Conservation (phyloP, 192 early-diverging fungal species). For the Lobosporangium transversale region DNA sequence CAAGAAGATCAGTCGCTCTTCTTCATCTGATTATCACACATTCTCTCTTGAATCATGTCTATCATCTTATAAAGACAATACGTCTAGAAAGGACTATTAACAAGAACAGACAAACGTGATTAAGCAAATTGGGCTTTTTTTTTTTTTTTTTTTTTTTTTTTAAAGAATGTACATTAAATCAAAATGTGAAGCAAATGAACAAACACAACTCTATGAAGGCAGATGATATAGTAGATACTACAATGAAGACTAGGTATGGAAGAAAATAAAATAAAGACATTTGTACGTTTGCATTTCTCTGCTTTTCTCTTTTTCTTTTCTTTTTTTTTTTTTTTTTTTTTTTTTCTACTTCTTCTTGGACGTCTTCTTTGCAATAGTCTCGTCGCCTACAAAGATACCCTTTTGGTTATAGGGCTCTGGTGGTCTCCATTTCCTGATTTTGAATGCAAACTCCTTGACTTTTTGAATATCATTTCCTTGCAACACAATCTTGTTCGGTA, state of each 20-base stretch:
- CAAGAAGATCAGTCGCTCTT: no score
- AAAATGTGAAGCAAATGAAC: neutral
- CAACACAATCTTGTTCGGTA: slow-evolving; percentile 87
- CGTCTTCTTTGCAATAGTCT: slow-evolving; percentile 99
- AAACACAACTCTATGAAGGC: neutral
- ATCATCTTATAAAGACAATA: no score
- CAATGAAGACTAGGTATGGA: no score
- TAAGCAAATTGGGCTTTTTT: no score
- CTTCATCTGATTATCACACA: no score
- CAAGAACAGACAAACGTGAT: no score
- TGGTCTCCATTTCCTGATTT: slow-evolving; percentile 87
- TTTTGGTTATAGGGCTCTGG: slow-evolving; percentile 99
- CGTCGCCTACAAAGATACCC: slow-evolving; percentile 97
- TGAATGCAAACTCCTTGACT: slow-evolving; percentile 92
- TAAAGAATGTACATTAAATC: neutral
- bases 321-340: neutral
- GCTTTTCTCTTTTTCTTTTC: no score
- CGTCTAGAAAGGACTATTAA: no score
- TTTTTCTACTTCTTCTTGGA: slow-evolving; percentile 88
- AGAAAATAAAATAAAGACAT: no score
- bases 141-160: no score
- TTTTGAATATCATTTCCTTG: slow-evolving; percentile 80
- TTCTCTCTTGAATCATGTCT: no score
- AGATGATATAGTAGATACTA: neutral
- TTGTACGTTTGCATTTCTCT: no score